Percentiles rank a stretch among this genome's conserved stretches.
Evolutionary conservation across 2,329 filamentous ascomycete species (phyloP).

Genomic region (Purpureocillium lavendulum): DNA sequence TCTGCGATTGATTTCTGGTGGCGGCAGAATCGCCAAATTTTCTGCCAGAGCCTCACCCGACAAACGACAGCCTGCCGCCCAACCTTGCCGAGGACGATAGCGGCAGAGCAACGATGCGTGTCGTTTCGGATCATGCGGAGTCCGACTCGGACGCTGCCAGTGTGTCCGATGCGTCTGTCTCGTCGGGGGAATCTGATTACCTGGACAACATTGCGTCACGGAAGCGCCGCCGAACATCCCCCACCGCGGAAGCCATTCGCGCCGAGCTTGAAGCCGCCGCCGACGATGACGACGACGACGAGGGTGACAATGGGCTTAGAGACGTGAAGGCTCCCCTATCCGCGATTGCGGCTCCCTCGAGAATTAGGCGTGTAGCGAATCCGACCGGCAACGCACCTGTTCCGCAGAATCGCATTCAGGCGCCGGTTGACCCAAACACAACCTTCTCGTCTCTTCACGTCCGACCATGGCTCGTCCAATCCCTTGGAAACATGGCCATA

Average conservation of each 20-base stretch:
- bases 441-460: slow-evolving; percentile 68
- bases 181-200: slow-evolving; percentile 37
- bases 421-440: slow-evolving; percentile 46
- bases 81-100: too few relatives aligned
- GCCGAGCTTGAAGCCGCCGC: slow-evolving; percentile 8
- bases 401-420: slow-evolving; percentile 31
- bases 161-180: slow-evolving; percentile 3
- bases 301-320: slow-evolving; percentile 21
- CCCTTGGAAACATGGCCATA: slow-evolving; percentile 70
- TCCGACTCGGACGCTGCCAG: background rate
- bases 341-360: slow-evolving; percentile 43
- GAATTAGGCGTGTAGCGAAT: slow-evolving; percentile 34
- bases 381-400: slow-evolving; percentile 9
- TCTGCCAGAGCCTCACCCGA: too few relatives aligned
- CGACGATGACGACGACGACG: slow-evolving; percentile 19
- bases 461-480: slow-evolving; percentile 79
- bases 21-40: too few relatives aligned
- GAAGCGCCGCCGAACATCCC: slow-evolving; percentile 35
- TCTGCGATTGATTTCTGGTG: too few relatives aligned
- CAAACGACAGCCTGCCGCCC: background rate
- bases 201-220: slow-evolving; percentile 36
- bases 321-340: slow-evolving; percentile 26
- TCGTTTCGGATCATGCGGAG: background rate
- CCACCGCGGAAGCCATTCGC: slow-evolving; percentile 15
- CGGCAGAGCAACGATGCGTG: background rate